Evolutionary conservation across 345 rosid genomes (phyloP), one percentile per base, ranked within the genome.

Genomic region (Clarkia xantiana): DNA sequence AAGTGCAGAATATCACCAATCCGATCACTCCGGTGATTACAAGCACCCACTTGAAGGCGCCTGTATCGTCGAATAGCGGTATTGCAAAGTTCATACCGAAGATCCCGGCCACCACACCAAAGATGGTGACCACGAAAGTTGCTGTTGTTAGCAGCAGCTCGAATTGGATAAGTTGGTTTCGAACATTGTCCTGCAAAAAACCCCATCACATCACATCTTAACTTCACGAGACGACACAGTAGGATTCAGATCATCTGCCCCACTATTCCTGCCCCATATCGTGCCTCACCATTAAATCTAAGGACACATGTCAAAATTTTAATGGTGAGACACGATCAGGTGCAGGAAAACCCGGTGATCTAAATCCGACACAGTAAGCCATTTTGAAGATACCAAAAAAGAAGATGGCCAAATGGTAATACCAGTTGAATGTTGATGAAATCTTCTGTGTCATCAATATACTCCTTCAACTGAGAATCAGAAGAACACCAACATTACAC

Each of bases 381-480:
- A 29, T 29, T 7, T 7, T 29, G 5, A 29, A 29, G 36, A 10
- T 29, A 29, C 6, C 36, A 29, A 10, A 29, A 22, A 22, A 22
- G 25, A 22, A 22, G 25, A 22, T 2, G 36, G 8, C 36, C 5
- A 29, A 29, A 29, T 3, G 36, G 36, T 29, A 29, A 17, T 75
- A 79, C 91, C 86, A 91, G 75, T 75, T 91, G 96, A 68, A 91
- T 91, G 73, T 91, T 91, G 48, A 91, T 84, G 72, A 91, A 87
- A 68, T 87, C 98, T 69, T 86, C 98, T 6, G 96, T 91, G 59
- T 83, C 94, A 57, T 86, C 96, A 45, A 91, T 91, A 70, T 84
- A 91, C 69, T 91, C 98, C 79, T 91, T 91, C 69, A 91, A 69
- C 96, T 91, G 89, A 61, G 60, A 66, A 44, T 49, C 51, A 0